Evolutionary conservation across 2,329 filamentous ascomycete species (phyloP).

Genomic region (Escovopsis sp.): DNA sequence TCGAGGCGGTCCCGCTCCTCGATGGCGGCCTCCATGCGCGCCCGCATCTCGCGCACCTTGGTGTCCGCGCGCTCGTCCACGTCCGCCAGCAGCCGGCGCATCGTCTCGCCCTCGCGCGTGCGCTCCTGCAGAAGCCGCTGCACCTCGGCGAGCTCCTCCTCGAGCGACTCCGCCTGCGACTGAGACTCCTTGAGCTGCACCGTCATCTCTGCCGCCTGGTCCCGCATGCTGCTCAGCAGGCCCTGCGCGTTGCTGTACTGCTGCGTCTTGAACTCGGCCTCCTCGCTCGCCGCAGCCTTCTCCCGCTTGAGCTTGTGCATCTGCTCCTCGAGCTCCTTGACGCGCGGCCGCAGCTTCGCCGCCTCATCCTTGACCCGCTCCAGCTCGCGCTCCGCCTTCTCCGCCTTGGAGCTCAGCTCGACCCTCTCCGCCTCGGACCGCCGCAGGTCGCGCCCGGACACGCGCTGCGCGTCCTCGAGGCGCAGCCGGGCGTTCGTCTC

Average conservation of each 20-base stretch:
- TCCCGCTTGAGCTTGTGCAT: slow-evolving; percentile 54
- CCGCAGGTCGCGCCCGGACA: slow-evolving; percentile 62
- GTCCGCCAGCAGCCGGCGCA: slow-evolving; percentile 77
- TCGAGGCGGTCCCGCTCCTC: slow-evolving; percentile 89
- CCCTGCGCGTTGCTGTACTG: slow-evolving; percentile 78
- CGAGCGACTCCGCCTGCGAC: slow-evolving; percentile 67
- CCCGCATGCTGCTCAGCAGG: slow-evolving; percentile 80
- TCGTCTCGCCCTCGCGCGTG: slow-evolving; percentile 84
- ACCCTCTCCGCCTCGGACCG: slow-evolving; percentile 66
- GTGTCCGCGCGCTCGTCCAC: slow-evolving; percentile 70
- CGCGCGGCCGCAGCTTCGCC: slow-evolving; percentile 44
- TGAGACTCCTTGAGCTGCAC: slow-evolving; percentile 85
- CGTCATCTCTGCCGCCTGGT: slow-evolving; percentile 76
- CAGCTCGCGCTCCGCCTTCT: slow-evolving; percentile 58
- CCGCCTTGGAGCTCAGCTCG: slow-evolving; percentile 57
- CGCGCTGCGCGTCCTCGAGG: slow-evolving; percentile 65
- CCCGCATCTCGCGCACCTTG: slow-evolving; percentile 76
- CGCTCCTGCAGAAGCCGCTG: slow-evolving; percentile 77
- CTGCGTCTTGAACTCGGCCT: slow-evolving; percentile 68
- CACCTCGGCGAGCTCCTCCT: slow-evolving; percentile 83
- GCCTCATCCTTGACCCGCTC: slow-evolving; percentile 59
- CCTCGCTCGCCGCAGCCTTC: slow-evolving; percentile 54
- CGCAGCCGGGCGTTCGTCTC: slow-evolving; percentile 58
- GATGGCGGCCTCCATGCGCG: slow-evolving; percentile 76
- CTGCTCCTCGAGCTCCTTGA: slow-evolving; percentile 60